phyloP scores from a whole-genome alignment of 257 asterid genomes.

The Linderniella brevidens region DNA sequence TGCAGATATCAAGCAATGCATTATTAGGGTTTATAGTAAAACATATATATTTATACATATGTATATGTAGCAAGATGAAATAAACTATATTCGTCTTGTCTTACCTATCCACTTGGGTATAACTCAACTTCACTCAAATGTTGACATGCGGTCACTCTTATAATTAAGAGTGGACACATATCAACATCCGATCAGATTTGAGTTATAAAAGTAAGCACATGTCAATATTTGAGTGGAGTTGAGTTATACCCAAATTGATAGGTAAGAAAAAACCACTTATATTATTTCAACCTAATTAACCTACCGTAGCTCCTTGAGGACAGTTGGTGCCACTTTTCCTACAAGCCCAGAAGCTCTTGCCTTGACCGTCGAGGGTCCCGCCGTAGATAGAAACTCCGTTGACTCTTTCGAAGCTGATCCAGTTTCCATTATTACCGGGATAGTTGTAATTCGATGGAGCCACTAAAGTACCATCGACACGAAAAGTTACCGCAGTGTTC shows the following conservation, averaged over 20 bases:
- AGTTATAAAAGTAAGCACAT: no score
- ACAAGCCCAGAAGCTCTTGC: constrained; percentile 29
- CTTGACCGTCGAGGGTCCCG: constrained; percentile 39
- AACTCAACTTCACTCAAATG: no score
- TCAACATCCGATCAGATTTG: no score
- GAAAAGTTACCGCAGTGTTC: constrained; percentile 20
- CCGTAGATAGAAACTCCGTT: constrained; percentile 34
- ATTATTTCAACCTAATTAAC: background rate
- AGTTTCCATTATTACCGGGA: constrained; percentile 19
- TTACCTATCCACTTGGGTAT: no score
- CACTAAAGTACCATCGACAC: constrained; percentile 41
- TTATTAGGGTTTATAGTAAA: background rate
- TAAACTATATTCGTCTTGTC: no score
- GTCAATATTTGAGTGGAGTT: no score
- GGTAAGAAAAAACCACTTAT: background rate
- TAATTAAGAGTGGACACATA: no score
- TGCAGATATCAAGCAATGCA: constrained; percentile 2
- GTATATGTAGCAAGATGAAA: no score
- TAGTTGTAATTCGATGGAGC: constrained; percentile 34
- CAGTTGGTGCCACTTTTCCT: constrained; percentile 11
- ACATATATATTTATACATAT: background rate
- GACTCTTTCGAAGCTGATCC: constrained; percentile 42
- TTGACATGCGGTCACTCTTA: no score
- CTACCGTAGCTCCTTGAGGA: constrained; percentile 11
- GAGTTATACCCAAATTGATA: background rate